Evolutionary conservation across 345 rosid genomes (phyloP).

Genomic region (Gossypium anomalum): DNA sequence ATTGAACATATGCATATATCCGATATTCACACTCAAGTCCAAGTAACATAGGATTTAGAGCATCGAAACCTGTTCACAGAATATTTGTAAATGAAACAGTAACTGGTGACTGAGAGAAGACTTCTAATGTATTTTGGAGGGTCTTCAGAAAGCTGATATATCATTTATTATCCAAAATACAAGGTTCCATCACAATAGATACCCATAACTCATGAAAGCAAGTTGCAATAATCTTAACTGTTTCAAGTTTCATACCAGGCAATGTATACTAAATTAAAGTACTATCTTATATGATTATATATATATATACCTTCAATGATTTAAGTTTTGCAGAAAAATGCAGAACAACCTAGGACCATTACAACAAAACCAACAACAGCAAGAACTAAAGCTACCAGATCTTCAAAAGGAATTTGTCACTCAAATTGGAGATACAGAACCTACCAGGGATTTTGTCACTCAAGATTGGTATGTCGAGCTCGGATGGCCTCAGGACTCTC

Average conservation of each 20-base stretch:
- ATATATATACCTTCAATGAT: background rate
- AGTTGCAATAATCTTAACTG: background rate
- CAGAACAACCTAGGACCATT: background rate
- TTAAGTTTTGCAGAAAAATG: background rate
- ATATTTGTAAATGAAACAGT: background rate
- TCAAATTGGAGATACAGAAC: constrained; percentile 32
- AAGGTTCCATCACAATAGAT: background rate
- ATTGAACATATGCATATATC: too few relatives aligned
- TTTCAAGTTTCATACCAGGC: background rate
- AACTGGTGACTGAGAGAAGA: background rate
- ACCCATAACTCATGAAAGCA: background rate
- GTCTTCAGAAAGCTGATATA: background rate
- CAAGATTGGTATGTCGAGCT: constrained; percentile 88
- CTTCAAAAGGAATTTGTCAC: constrained; percentile 20
- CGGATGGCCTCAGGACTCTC: constrained; percentile 62
- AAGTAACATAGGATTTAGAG: too few relatives aligned
- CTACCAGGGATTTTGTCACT: constrained; percentile 29
- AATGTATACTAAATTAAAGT: background rate
- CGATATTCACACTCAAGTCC: too few relatives aligned
- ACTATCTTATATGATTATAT: background rate
- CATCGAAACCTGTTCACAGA: background rate
- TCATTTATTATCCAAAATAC: constrained; percentile 1
- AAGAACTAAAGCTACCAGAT: too few relatives aligned
- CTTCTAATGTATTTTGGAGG: background rate
- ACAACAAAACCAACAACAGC: too few relatives aligned